phyloP scores from a whole-genome alignment of 2,329 filamentous ascomycete species.

The Phaeophleospora eucalypticola region DNA sequence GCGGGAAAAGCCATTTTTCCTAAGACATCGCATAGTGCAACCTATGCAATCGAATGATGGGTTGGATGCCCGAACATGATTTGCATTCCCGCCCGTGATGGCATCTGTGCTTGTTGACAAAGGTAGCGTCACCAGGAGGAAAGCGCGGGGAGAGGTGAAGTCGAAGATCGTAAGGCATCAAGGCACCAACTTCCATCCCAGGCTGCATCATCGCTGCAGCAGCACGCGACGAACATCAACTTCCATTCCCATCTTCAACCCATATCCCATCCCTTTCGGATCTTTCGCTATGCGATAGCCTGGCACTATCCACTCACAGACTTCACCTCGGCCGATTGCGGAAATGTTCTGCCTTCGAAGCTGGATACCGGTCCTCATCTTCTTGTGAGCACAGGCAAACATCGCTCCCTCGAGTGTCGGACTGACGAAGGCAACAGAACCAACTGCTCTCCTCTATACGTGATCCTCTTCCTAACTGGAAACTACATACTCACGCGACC shows the following conservation, averaged over 20 bases:
- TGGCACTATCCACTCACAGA: background rate
- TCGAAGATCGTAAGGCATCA: background rate
- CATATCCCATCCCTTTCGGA: background rate
- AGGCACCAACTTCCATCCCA: background rate
- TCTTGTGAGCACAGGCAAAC: background rate
- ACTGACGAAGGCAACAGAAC: slow-evolving; percentile 31
- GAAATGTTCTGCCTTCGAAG: slow-evolving; percentile 13
- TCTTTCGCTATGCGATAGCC: background rate
- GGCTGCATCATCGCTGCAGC: background rate
- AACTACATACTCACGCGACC: slow-evolving; percentile 95
- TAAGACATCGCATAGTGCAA: too few relatives aligned
- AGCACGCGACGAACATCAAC: background rate
- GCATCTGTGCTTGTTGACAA: background rate
- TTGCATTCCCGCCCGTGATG: background rate
- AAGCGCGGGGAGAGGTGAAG: background rate
- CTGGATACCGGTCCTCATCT: slow-evolving; percentile 4
- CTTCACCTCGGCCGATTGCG: background rate
- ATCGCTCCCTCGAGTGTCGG: too few relatives aligned
- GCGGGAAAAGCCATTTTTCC: too few relatives aligned
- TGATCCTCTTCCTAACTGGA: slow-evolving; percentile 63
- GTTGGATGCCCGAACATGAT: too few relatives aligned
- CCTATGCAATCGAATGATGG: too few relatives aligned
- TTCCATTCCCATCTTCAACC: background rate
- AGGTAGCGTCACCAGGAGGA: background rate
- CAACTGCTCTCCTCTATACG: slow-evolving; percentile 47